Evolutionary conservation across 2,329 filamentous ascomycete genomes (phyloP).

Genomic region (Pestalotiopsis sp.): DNA sequence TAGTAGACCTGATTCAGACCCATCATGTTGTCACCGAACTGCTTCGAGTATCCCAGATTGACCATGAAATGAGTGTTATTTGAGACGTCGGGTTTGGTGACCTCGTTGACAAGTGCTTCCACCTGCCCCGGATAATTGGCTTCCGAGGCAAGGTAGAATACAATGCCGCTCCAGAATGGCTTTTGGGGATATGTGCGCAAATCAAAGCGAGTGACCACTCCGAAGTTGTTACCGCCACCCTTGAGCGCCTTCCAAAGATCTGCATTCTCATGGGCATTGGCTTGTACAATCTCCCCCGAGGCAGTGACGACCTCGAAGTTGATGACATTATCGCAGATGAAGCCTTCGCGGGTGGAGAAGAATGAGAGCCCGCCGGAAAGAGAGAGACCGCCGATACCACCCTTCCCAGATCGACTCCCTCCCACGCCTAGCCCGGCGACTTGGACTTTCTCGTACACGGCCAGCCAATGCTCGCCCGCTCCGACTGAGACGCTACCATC

Average conservation of each 20-base stretch:
- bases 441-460: not conserved
- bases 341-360: not conserved
- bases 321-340: slow-evolving; percentile 17
- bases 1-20: not conserved
- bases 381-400: not conserved
- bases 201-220: slow-evolving; percentile 36
- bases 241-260: slow-evolving; percentile 54
- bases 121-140: slow-evolving; percentile 7
- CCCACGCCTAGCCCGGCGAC: not conserved
- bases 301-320: slow-evolving; percentile 42
- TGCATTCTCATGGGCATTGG: slow-evolving; percentile 34
- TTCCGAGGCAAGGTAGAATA: not conserved
- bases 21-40: not conserved
- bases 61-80: slow-evolving; percentile 10
- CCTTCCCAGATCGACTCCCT: not conserved
- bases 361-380: not conserved
- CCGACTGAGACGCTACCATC: not conserved
- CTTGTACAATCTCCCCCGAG: slow-evolving; percentile 38
- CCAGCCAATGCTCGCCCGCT: not conserved
- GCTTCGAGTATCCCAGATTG: not conserved
- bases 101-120: slow-evolving; percentile 9
- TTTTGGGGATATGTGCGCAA: slow-evolving; percentile 13
- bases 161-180: not conserved
- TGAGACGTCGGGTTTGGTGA: not conserved
- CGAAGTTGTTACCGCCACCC: slow-evolving; percentile 48